Base-by-base conservation (phyloP, 805 yeast genomes). In the Sungouiella blattae region DNA sequence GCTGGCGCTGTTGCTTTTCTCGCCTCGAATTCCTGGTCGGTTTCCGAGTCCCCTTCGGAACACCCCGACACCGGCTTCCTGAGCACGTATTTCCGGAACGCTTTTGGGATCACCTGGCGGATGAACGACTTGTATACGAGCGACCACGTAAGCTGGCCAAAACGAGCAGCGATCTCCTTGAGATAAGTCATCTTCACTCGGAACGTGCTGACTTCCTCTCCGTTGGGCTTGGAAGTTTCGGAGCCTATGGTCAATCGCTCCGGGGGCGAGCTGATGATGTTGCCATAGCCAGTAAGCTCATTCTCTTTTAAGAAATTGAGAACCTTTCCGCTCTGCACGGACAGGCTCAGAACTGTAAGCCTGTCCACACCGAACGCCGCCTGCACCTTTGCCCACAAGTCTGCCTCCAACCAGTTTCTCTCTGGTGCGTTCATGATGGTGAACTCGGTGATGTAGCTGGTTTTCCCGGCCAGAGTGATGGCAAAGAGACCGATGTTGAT, bases 401-500 rank as follows among this genome's bases (percentile, higher is more conserved):
- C 20, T 5, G 29, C 30, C 28, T 47, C 50, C 28, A 81, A 40
- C 76, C 80, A 83, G 0, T 85, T 81, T 11, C 63, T 56, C 8
- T 55, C 52, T n/a, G 76, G 76, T n/a, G 72, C 52, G 0, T 57
- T 52, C 3, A 83, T 60, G 11, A 67, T 52, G 17, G 77, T 62
- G 20, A 74, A 62, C 48, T 83, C 87, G 32, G 76, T 71, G 26
- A 80, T 71, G 53, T 80, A 83, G 43, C 83, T 78, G 20, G 80
- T 75, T 37, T 71, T 74, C 2, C 84, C 80, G 0, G 85, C 80
- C 34, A 82, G 78, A n/a, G 80, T 75, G 26, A 83, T 69, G 11
- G 84, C 77, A 30, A 83, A 64, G 37, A 76, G 64, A 0, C 87
- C 87, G 32, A 78, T 56, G 49, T 77, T 77, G 45, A 75, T 64